phyloP scores from a whole-genome alignment of 2,329 filamentous ascomycete genomes.

The Lachnellula arida region DNA sequence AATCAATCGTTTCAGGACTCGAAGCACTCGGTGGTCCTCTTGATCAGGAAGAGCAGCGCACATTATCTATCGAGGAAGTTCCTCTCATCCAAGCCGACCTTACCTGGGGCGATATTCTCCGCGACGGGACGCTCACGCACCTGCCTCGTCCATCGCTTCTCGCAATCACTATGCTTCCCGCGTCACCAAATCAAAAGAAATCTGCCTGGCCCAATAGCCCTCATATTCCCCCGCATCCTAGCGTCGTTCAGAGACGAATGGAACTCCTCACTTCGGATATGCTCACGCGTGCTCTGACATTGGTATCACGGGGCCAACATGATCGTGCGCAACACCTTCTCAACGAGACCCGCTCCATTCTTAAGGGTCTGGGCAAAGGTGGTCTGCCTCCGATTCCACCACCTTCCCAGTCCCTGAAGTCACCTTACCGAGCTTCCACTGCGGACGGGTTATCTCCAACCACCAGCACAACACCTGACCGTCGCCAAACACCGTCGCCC shows the following conservation, averaged over 20 bases:
- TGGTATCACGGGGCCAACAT: slow-evolving; percentile 87
- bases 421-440: slow-evolving; percentile 10
- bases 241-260: slow-evolving; percentile 94
- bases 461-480: slow-evolving; percentile 28
- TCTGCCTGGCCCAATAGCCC: slow-evolving; percentile 63
- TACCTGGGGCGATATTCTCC: slow-evolving; percentile 86
- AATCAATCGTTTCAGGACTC: slow-evolving; percentile 90
- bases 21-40: slow-evolving; percentile 86
- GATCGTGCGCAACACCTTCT: slow-evolving; percentile 90
- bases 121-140: slow-evolving; percentile 81
- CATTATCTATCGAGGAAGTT: slow-evolving; percentile 85
- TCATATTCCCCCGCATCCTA: slow-evolving; percentile 90
- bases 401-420: slow-evolving; percentile 27
- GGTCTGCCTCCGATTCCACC: slow-evolving; percentile 80
- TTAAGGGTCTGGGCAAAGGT: slow-evolving; percentile 94
- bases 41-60: slow-evolving; percentile 79
- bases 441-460: slow-evolving; percentile 24
- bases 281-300: slow-evolving; percentile 84
- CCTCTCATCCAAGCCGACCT: slow-evolving; percentile 94
- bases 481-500: slow-evolving; percentile 39
- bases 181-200: slow-evolving; percentile 52
- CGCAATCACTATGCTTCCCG: slow-evolving; percentile 91
- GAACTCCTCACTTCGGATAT: slow-evolving; percentile 97
- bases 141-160: slow-evolving; percentile 85
- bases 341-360: slow-evolving; percentile 87